Base-by-base conservation (phyloP, 306 rosid species). In the Cyamopsis tetragonoloba region DNA sequence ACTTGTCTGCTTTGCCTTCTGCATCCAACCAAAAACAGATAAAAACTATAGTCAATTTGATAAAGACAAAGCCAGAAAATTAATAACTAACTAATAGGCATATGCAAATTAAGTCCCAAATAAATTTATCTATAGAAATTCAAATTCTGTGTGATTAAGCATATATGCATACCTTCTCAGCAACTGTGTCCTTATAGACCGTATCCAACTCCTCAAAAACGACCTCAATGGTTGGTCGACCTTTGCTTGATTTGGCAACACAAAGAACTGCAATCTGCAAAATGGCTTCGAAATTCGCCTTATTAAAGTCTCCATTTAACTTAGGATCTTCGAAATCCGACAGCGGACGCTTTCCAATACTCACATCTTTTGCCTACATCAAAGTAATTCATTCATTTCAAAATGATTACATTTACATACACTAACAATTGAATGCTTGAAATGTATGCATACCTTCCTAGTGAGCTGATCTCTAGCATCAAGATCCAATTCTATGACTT, bases 391-490 rank as follows among this genome's bases (percentile, higher is more conserved):
- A n/a, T n/a, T n/a, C n/a, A 7, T 2, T 27, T 37, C 15, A 14
- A 47, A 51, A 23, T 19, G n/a, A n/a, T n/a, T n/a, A n/a, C n/a
- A n/a, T n/a, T n/a, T n/a, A 24, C 6, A n/a, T n/a, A n/a, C n/a
- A n/a, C n/a, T n/a, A n/a, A n/a, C n/a, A n/a, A n/a, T n/a, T n/a
- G n/a, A n/a, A n/a, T n/a, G n/a, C n/a, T n/a, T n/a, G n/a, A 65
- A 10, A 13, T 31, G 7, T 6, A 14, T 15, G 26, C 12, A 62
- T 75, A 85, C 98, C 92, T 87, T 92, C 64, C 95, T 84, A n/a
- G 96, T 92, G 7, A 92, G 89, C 24, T 92, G 98, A 65, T 87
- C 95, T 85, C 98, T 77, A 5, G 88, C 92, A 66, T 89, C 88
- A 26, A 89, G 86, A 81, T 89, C 96, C 55, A 92, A 69, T 32